Conservation (phyloP, 805 yeast genomes). For the Jamesozyma spencerorum region DNA sequence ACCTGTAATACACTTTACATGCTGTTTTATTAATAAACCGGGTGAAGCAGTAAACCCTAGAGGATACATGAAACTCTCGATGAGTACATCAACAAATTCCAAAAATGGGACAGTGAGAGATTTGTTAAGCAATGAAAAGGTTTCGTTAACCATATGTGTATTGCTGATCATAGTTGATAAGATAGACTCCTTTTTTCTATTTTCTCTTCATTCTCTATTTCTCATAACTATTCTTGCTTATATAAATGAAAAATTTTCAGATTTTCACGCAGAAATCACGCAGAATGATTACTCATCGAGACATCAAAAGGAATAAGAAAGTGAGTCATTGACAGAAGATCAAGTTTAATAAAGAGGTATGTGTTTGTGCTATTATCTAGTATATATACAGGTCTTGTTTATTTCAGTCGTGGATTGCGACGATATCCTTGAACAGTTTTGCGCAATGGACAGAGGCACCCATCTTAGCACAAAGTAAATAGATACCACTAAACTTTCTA, state of each 20-base stretch:
- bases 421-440: slow-evolving; percentile 62
- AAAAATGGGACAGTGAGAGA: neutral
- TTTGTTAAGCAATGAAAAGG: neutral
- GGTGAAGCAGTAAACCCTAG: slow-evolving; percentile 6
- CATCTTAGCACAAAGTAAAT: slow-evolving; percentile 77
- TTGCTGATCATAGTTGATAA: slow-evolving; percentile 1
- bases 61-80: slow-evolving; percentile 26
- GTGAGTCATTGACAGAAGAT: too few relatives aligned
- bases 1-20: neutral
- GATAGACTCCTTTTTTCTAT: too few relatives aligned
- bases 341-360: too few relatives aligned
- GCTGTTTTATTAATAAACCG: slow-evolving; percentile 2
- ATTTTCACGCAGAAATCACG: neutral
- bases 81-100: slow-evolving; percentile 13
- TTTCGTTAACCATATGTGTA: neutral
- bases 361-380: neutral
- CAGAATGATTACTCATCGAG: neutral
- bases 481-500: slow-evolving; percentile 90
- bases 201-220: too few relatives aligned
- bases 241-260: neutral
- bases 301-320: too few relatives aligned
- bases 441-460: slow-evolving; percentile 77
- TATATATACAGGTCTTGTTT: neutral
- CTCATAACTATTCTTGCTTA: too few relatives aligned
- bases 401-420: slow-evolving; percentile 40